Conservation (phyloP, 768 basidiomycete species). For the Lactarius vividus region DNA sequence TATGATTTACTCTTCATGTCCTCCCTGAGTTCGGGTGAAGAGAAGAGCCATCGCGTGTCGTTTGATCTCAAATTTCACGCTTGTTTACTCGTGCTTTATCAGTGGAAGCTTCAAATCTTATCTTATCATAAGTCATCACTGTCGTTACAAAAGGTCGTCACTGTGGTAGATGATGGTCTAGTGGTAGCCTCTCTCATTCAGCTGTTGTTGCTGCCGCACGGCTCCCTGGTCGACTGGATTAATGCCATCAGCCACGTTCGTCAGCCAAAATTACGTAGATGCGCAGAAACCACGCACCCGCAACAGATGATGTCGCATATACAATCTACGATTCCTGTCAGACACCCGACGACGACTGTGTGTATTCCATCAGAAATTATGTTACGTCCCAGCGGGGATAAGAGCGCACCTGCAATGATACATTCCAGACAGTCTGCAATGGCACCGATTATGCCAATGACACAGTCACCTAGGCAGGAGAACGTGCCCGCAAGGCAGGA, state of each 20-base stretch:
- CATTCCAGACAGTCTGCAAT: constrained; percentile 48
- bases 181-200: constrained; percentile 7
- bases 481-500: constrained; percentile 31
- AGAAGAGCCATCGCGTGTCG: constrained; percentile 8
- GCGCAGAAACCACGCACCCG: constrained; percentile 32
- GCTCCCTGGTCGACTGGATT: constrained; percentile 6
- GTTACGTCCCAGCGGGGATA: neutral
- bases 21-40: constrained; percentile 27
- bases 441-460: constrained; percentile 40
- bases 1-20: constrained; percentile 23
- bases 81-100: constrained; percentile 17
- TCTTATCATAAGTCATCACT: neutral
- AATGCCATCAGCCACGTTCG: neutral
- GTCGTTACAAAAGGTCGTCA: neutral
- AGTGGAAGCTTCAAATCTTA: neutral
- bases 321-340: constrained; percentile 43
- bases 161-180: neutral
- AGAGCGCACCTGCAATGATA: constrained; percentile 41
- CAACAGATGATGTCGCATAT: constrained; percentile 46
- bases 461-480: constrained; percentile 43
- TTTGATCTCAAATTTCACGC: neutral
- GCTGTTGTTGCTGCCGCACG: neutral
- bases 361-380: neutral
- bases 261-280: neutral
- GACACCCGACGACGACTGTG: constrained; percentile 42